A percentile compares a stretch with the other conserved stretches of the same genome.
Conservation (phyloP, 2,329 filamentous ascomycete genomes). For the Emmonsiellopsis sp. region DNA sequence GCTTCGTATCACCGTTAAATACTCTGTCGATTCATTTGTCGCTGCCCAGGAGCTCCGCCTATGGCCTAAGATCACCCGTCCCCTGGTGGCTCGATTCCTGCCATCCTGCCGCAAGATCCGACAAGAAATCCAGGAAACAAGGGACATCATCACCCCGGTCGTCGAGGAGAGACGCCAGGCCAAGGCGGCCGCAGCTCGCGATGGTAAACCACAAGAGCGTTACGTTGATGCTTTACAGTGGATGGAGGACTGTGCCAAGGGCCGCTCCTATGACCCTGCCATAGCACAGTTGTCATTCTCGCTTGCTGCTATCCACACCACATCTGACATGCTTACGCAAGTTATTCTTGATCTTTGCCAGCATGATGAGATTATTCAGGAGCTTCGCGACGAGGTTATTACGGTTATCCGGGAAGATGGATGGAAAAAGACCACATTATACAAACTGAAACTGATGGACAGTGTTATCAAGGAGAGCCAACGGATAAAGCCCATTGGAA, state of each 20-base stretch:
- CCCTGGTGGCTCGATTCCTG: slow-evolving; percentile 9
- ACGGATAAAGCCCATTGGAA: slow-evolving; percentile 19
- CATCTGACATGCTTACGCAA: slow-evolving; percentile 16
- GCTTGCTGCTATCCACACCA: slow-evolving; percentile 16
- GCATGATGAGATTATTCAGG: slow-evolving; percentile 5
- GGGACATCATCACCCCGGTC: slow-evolving; percentile 12
- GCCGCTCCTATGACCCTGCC: slow-evolving; percentile 13
- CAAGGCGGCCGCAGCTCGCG: slow-evolving; percentile 1
- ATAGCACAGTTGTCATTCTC: slow-evolving; percentile 14
- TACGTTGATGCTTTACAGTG: slow-evolving; percentile 17
- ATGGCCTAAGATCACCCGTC: slow-evolving; percentile 5
- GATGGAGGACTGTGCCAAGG: slow-evolving; percentile 17
- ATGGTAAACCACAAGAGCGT: slow-evolving; percentile 5
- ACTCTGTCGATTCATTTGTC: slow-evolving; percentile 10
- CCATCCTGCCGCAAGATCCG: slow-evolving; percentile 8
- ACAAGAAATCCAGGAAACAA: slow-evolving; percentile 6
- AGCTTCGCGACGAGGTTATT: slow-evolving; percentile 15
- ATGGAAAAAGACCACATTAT: slow-evolving; percentile 27
- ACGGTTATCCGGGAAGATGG: slow-evolving; percentile 12
- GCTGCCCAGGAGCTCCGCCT: slow-evolving; percentile 12
- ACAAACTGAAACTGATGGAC: slow-evolving; percentile 33
- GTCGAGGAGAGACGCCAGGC: slow-evolving; percentile 8
- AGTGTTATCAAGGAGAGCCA: slow-evolving; percentile 34
- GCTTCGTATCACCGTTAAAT: slow-evolving; percentile 10
- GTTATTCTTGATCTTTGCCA: slow-evolving; percentile 13